A percentile compares a stretch with the other conserved stretches of the same genome.
Evolutionary conservation across 345 rosid species (phyloP).

Genomic region (Pugionium cornutum): DNA sequence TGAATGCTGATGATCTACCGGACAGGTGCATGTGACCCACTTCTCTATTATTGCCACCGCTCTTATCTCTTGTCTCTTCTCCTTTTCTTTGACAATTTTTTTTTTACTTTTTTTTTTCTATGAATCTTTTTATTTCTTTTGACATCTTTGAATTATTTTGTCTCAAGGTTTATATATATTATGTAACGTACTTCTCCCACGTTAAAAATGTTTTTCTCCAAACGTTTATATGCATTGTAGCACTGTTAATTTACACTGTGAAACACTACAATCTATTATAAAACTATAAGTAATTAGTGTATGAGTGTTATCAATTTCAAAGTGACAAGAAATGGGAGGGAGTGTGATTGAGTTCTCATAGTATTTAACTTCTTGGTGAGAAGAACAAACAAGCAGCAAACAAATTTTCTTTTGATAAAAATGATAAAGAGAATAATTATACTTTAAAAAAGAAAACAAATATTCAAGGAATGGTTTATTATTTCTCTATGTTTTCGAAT

Average conservation of each 20-base stretch:
- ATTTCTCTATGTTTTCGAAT: constrained; percentile 35
- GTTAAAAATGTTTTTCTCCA: no score
- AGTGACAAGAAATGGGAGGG: constrained; percentile 12
- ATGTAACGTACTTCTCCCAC: no score
- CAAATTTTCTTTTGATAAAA: constrained; percentile 5
- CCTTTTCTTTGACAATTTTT: background rate
- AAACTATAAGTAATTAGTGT: background rate
- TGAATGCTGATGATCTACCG: constrained; percentile 35
- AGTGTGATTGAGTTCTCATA: constrained; percentile 11
- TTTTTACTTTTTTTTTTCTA: background rate
- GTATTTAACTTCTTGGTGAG: constrained; percentile 26
- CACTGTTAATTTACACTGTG: no score
- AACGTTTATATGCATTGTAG: no score
- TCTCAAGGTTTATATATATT: no score
- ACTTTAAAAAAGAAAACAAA: background rate
- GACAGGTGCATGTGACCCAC: constrained; percentile 65
- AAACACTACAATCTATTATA: constrained; percentile 1
- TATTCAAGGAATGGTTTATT: constrained; percentile 15
- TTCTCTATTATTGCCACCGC: constrained; percentile 47
- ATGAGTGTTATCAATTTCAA: constrained; percentile 8
- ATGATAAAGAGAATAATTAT: background rate
- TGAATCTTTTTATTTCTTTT: background rate
- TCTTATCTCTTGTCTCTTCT: constrained; percentile 23
- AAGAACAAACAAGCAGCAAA: constrained; percentile 24
- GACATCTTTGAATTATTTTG: no score